Conservation (phyloP, 2,329 filamentous ascomycete species). For the Colletotrichum tropicale region DNA sequence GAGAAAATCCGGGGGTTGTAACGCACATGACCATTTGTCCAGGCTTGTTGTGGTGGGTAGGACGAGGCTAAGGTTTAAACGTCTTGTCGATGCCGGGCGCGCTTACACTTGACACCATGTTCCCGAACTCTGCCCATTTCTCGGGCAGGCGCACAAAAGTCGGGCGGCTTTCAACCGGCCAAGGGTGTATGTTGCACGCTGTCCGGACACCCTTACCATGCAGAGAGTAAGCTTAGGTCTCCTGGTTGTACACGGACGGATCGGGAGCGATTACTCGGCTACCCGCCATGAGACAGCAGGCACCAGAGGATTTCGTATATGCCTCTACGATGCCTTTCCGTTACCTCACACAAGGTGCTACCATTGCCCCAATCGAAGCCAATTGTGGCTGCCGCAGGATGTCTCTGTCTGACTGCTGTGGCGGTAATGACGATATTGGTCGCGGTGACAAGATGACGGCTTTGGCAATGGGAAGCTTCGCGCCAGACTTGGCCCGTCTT, state of each 20-base stretch:
- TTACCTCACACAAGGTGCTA: background rate
- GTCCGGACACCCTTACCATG: background rate
- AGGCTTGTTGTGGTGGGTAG: background rate
- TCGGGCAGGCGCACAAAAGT: background rate
- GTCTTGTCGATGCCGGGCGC: background rate
- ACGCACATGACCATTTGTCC: background rate
- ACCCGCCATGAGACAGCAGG: background rate
- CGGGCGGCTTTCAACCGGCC: background rate
- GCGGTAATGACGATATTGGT: background rate
- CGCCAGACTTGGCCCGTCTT: background rate
- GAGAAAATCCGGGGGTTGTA: conserved; percentile 7
- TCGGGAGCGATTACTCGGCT: background rate
- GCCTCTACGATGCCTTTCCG: background rate
- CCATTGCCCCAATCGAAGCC: background rate
- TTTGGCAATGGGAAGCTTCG: background rate
- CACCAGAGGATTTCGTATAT: background rate
- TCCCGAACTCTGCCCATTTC: background rate
- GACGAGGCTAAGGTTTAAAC: background rate
- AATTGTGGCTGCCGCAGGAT: conserved; percentile 7
- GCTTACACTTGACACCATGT: background rate
- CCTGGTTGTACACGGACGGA: background rate
- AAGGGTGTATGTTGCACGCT: background rate
- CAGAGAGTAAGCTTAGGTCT: background rate
- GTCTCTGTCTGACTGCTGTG: background rate
- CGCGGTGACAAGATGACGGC: background rate